Base-by-base conservation (phyloP, 2,329 filamentous ascomycete species). In the Pyrenochaeta sp. region DNA sequence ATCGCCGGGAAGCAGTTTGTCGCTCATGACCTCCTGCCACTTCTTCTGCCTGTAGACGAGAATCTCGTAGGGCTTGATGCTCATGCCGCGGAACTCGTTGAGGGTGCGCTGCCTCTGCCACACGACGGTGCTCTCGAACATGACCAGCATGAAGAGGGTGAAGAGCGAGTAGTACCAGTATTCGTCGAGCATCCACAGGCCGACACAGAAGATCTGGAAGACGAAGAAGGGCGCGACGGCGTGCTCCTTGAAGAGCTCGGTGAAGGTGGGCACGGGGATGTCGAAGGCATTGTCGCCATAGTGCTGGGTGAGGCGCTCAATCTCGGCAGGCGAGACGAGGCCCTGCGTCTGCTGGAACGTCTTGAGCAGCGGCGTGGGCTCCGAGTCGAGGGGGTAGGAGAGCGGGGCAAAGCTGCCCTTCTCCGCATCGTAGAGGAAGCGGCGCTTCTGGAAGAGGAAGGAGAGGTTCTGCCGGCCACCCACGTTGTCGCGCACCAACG, bases 151-250 rank as follows among this genome's bases (percentile, higher is more conserved):
- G 77, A 97, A 92, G 15, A 99, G 85, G 1, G 95, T 99, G 74
- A 99, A 99, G 14, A 99, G 83, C 50, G 94, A 97, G 77, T 99
- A 99, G 79, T 99, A 99, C 94, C 95, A 99, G 76, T 97, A 99
- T 75, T 99, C 95, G 68, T 99, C 94, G 68, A 99, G 78, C 86
- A 97, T 90, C 94, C 94, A 99, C 49, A 99, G 78, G 11, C 94
- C 95, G 45, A 99, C 94, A 63, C 95, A 99, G 78, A 99, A 99
- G 50, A 99, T 81, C 79, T 99, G 94, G 77, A 99, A 99, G 53
- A 99, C 92, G 74, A 99, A 99, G 80, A 99, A 99, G 4, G 94
- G 94, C 15, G 95, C 95, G 15, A 99, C 95, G 17, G 95, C 93
- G 72, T 99, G 95, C 74, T 99, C 94, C 73, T 96, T 89, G 82